A percentile compares a stretch with the other conserved stretches of the same genome.
Conservation (phyloP, 441 rosid species). For the Erodium trifolium region DNA sequence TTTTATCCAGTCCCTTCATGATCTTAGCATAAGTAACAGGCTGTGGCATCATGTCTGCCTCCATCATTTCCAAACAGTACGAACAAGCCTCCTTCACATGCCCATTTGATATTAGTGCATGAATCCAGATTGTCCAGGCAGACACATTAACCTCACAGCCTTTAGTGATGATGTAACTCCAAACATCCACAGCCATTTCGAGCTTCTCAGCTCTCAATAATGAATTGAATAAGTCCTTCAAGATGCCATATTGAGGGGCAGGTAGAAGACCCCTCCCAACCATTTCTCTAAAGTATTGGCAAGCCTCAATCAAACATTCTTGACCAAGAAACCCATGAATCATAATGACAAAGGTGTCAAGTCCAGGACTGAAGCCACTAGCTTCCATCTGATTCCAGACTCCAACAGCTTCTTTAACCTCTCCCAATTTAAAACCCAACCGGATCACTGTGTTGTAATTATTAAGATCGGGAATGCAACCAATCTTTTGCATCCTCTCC, state of each 20-base stretch:
- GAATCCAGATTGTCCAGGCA: background rate
- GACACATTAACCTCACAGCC: background rate
- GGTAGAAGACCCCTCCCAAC: background rate
- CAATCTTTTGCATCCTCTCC: constrained; percentile 45
- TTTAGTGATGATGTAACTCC: background rate
- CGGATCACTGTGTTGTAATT: background rate
- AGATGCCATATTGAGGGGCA: background rate
- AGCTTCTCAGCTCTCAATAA: background rate
- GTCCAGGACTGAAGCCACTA: constrained; percentile 38
- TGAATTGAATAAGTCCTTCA: background rate
- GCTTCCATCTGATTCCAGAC: constrained; percentile 42
- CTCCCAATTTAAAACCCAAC: background rate
- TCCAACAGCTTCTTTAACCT: background rate
- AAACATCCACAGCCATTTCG: background rate
- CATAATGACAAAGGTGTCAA: background rate
- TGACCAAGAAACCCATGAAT: background rate
- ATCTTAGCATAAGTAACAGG: background rate
- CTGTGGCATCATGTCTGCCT: background rate
- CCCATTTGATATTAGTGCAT: background rate
- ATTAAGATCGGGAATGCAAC: constrained; percentile 29
- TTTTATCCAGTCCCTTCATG: background rate
- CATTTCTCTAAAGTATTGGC: background rate
- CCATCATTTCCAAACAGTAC: background rate
- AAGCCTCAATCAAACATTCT: background rate
- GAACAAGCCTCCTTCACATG: background rate